These are phyloP conservation scores for Amylostereum areolatum DNA, from an alignment of 1,284 basidiomycete genomes.

Conservation along the genomic window DNA sequence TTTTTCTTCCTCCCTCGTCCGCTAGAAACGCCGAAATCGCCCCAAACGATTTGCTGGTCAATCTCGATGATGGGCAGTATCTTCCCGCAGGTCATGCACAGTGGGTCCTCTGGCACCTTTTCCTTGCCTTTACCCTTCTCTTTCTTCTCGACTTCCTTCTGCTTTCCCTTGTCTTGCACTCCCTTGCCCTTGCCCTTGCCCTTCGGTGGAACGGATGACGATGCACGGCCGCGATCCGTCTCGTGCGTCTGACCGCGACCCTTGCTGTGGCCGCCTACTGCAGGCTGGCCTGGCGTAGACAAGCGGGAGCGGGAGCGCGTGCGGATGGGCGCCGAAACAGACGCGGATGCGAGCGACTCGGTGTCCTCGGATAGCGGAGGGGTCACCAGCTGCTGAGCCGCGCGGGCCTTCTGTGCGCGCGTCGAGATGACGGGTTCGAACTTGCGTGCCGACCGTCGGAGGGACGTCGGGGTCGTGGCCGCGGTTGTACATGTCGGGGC, in stretches of 20 bases:
- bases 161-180: constrained; percentile 19
- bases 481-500: constrained; percentile 8
- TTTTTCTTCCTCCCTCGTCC: constrained; percentile 45
- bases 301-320: constrained; percentile 9
- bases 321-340: too few species aligned
- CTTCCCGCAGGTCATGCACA: constrained; percentile 59
- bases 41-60: constrained; percentile 68
- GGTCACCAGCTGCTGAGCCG: background rate
- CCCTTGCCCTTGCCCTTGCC: constrained; percentile 18
- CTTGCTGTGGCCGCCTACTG: constrained; percentile 20
- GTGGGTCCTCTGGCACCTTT: constrained; percentile 33
- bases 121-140: constrained; percentile 20
- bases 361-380: background rate
- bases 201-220: constrained; percentile 4
- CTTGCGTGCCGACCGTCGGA: background rate
- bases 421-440: constrained; percentile 55
- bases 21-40: constrained; percentile 44
- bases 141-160: constrained; percentile 21
- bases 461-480: constrained; percentile 9
- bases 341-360: constrained; percentile 8
- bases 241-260: constrained; percentile 18
- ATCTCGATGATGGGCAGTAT: constrained; percentile 68
- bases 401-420: constrained; percentile 46
- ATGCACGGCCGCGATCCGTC: constrained; percentile 11
- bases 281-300: constrained; percentile 14